phyloP scores from a whole-genome alignment of 441 rosid species.

The Populus hybrid region DNA sequence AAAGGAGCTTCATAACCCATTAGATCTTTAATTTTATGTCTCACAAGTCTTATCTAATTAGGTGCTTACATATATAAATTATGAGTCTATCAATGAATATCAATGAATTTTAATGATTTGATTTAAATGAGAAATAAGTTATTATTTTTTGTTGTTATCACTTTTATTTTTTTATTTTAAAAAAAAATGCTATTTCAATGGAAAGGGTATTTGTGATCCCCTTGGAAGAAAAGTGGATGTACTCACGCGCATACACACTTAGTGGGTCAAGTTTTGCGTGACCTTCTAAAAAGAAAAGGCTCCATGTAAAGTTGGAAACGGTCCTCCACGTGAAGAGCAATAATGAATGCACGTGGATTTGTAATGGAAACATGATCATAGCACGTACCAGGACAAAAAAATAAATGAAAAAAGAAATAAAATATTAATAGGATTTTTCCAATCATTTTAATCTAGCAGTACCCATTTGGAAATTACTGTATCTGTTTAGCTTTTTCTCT shows the following conservation, averaged over 20 bases:
- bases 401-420: background rate
- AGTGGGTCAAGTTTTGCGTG: background rate
- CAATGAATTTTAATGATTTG: background rate
- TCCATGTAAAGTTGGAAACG: slow-evolving; percentile 20
- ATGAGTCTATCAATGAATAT: too few species aligned
- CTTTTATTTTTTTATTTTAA: too few species aligned
- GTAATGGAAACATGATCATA: background rate
- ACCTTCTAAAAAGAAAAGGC: background rate
- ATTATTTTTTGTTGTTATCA: background rate
- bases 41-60: too few species aligned
- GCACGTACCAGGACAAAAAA: background rate
- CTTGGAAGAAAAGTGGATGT: too few species aligned
- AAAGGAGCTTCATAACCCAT: too few species aligned
- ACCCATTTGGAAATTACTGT: background rate
- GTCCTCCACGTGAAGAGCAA: slow-evolving; percentile 51
- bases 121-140: background rate
- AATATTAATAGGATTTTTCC: background rate
- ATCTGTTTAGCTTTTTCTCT: background rate
- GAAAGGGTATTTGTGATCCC: background rate
- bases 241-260: background rate
- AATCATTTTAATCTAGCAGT: background rate
- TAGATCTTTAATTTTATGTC: fast-evolving
- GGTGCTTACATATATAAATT: too few species aligned
- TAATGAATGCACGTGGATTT: slow-evolving; percentile 46
- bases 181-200: too few species aligned